Base-by-base conservation (phyloP, 257 asterid genomes). In the Solanum phureja region DNA sequence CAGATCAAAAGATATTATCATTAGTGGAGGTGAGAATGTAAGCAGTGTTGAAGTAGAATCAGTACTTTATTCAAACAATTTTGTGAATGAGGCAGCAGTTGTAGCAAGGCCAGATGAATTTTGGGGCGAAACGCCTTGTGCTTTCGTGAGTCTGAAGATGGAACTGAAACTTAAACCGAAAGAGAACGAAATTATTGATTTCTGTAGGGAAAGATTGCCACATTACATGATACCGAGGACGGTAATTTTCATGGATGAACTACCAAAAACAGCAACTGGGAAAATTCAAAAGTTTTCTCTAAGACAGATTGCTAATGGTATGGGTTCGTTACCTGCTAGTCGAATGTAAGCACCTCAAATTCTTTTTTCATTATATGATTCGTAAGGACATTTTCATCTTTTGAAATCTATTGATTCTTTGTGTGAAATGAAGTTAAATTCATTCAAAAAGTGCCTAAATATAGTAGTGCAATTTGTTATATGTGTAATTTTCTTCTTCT, bases 101-200 rank as follows among this genome's bases (percentile, higher is more conserved):
- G 98, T 95, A 92, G 98, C 98, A 8, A 90, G 93, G 87, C 98
- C 98, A 4, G 95, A 94, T 27, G 93, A 93, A 2, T 91, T 58
- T 34, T 95, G 98, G 98, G 98, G 98, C 12, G 98, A 95, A 86
- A 95, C 98, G 8, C 98, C 98, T 4, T 94, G 98, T 81, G 98
- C 98, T 1, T 94, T 95, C 66, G 6, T 95, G 76, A 92, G 96
- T 87, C 77, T 95, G 89, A 92, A 91, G 75, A 90, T 87, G 64
- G 92, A 90, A 60, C 76, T 87, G 64, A 73, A 24, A 7, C 18
- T 38, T 5, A 90, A 86, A 79, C 91, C 91, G 8, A 88, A 90
- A 40, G 97, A 91, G 81, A 35, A 88, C 1, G 96, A 94, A 88
- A 89, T 95, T 56, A 87, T 91, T 0, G 94, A 91, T 40, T 94